A percentile compares a stretch with the other conserved stretches of the same genome.
Evolutionary conservation across 495 filamentous ascomycete genomes (phyloP).

Genomic region (Aspergillus sclerotiicarbonarius): DNA sequence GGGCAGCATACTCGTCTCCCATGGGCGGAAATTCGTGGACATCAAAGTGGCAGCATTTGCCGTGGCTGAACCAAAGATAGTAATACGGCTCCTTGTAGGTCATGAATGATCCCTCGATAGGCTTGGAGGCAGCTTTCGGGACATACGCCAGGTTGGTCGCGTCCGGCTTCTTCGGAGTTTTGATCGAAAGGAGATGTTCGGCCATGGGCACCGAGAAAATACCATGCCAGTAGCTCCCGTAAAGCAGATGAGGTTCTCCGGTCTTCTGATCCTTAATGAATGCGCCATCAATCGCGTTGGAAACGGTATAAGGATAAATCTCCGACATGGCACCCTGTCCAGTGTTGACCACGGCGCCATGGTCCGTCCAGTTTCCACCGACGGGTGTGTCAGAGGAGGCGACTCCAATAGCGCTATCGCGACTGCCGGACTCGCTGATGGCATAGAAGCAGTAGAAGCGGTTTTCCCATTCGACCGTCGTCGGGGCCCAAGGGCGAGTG

Average conservation of each 20-base stretch:
- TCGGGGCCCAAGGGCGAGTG: slow-evolving; percentile 57
- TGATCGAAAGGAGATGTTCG: slow-evolving; percentile 38
- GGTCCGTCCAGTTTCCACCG: slow-evolving; percentile 54
- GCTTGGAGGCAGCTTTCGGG: slow-evolving; percentile 31
- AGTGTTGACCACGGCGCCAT: slow-evolving; percentile 45
- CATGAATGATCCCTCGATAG: slow-evolving; percentile 62
- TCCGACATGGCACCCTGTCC: slow-evolving; percentile 33
- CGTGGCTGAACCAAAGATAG: slow-evolving; percentile 69
- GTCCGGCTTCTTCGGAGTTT: slow-evolving; percentile 38
- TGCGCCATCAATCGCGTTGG: slow-evolving; percentile 73
- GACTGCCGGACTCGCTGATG: slow-evolving; percentile 60
- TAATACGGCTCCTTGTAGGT: slow-evolving; percentile 59
- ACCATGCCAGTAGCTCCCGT: slow-evolving; percentile 72
- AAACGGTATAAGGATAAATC: slow-evolving; percentile 50
- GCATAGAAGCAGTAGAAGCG: slow-evolving; percentile 74
- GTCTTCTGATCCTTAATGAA: slow-evolving; percentile 48
- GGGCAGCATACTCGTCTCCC: slow-evolving; percentile 58
- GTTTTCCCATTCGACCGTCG: slow-evolving; percentile 52
- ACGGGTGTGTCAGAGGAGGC: slow-evolving; percentile 63
- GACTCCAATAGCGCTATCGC: slow-evolving; percentile 65
- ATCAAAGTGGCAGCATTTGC: slow-evolving; percentile 63
- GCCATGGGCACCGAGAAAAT: slow-evolving; percentile 63
- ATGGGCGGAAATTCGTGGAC: slow-evolving; percentile 40
- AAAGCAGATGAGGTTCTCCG: slow-evolving; percentile 57
- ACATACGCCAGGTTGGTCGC: slow-evolving; percentile 46